phyloP scores from a whole-genome alignment of 352 stramenopile genomes.

The Globisporangium mamillatum region DNA sequence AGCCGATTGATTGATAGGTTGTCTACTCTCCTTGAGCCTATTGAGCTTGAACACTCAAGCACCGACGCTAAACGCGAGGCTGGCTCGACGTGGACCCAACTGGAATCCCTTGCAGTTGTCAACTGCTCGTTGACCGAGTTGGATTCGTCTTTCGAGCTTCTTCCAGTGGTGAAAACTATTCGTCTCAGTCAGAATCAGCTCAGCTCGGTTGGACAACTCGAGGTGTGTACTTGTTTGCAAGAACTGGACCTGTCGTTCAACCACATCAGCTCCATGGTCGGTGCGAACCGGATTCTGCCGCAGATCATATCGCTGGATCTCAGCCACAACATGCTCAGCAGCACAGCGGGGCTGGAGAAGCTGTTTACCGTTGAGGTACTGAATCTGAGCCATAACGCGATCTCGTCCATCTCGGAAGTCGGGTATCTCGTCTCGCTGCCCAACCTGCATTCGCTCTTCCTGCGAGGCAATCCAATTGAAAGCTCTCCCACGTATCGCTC shows the following conservation, averaged over 20 bases:
- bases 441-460: constrained; percentile 16
- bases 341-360: constrained; percentile 20
- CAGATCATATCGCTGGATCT: constrained; percentile 19
- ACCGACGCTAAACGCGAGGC: not conserved
- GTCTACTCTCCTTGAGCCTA: constrained; percentile 5
- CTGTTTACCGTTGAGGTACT: constrained; percentile 20
- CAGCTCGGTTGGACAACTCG: constrained; percentile 5
- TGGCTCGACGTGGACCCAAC: constrained; percentile 13
- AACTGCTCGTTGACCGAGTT: constrained; percentile 15
- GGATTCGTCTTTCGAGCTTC: constrained; percentile 16
- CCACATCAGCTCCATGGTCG: constrained; percentile 15
- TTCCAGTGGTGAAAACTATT: constrained; percentile 14
- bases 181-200: constrained; percentile 18
- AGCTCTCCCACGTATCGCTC: constrained; percentile 13
- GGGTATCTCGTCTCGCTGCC: constrained; percentile 19
- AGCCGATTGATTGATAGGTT: constrained; percentile 7
- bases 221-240: constrained; percentile 8
- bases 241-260: constrained; percentile 18
- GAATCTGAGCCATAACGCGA: constrained; percentile 22
- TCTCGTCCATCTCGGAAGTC: constrained; percentile 16
- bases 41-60: not conserved
- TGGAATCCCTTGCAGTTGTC: constrained; percentile 20
- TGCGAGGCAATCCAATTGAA: constrained; percentile 20
- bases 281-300: constrained; percentile 9
- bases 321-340: constrained; percentile 16